Base-by-base conservation (phyloP, 1,139 yeast species). In the Sugiyamaella castrensis region DNA sequence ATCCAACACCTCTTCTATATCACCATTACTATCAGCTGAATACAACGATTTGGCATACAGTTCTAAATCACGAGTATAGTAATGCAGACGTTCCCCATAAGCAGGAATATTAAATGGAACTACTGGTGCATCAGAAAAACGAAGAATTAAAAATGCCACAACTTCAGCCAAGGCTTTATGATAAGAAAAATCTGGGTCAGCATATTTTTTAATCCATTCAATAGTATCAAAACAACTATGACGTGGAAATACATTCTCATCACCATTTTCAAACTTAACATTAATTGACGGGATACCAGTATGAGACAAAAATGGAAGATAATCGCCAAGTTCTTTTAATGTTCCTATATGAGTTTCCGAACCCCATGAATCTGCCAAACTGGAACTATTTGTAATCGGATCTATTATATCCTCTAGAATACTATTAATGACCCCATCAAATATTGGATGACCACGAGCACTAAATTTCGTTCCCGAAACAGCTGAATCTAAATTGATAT, bases 401-500 rank as follows among this genome's bases (percentile, higher is more conserved):
- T 69, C 69, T 28, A 62, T 58, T 8, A 79, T 77, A 38, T 68
- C 63, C 7, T 61, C 62, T 47, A 81, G 59, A 8, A 76, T 71
- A 27, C 73, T 71, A 35, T 65, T 64, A 11, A 82, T 66, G 46
- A 76, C 60, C 12, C 70, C 60, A 37, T 76, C 76, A 43, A 91
- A 69, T 31, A 84, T 62, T 0, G 97, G 95, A 61, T 86, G 82
- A 0, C 91, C 77, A 37, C 77, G 74, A 3, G 86, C 73, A 37
- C 75, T 72, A 33, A 91, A 63, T 13, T 42, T 32, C 47, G 77
- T 75, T 1, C 94, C 94, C 1, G 81, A 70, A n/a, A 86, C 73
- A 1, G 85, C 82, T 60, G 82, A 86, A 59, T 84, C 84, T 40
- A 92, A 72, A 62, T 92, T 96, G 52, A 92, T 75, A 59, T 87